Percentiles rank a stretch among this genome's conserved stretches.
phyloP scores from a whole-genome alignment of 306 rosid species.

The Fagus sylvatica region DNA sequence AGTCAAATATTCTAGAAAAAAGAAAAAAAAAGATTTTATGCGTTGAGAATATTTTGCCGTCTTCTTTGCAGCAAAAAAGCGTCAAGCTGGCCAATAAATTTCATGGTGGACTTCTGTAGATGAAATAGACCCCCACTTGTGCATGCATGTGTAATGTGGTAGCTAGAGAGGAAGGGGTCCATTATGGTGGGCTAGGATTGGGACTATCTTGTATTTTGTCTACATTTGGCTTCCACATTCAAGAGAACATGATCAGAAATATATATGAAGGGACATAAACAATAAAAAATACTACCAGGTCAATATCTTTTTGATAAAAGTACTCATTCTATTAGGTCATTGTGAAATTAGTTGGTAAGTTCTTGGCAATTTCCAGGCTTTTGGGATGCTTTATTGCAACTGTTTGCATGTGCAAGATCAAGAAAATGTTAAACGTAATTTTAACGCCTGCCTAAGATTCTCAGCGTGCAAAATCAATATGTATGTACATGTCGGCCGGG shows the following conservation, averaged over 20 bases:
- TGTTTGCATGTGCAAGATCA: conserved; percentile 8
- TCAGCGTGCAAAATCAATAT: too few relatives aligned
- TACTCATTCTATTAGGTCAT: neutral
- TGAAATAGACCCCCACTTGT: neutral
- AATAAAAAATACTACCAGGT: neutral
- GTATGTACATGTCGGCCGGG: neutral
- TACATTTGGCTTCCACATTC: neutral
- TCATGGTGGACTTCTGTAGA: neutral
- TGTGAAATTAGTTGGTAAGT: conserved; percentile 6
- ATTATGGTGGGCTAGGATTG: neutral
- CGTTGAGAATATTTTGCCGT: neutral
- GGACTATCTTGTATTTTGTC: neutral
- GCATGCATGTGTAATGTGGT: neutral
- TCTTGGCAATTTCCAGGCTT: conserved; percentile 23
- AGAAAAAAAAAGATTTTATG: neutral
- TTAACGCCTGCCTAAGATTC: neutral
- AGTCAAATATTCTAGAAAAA: neutral
- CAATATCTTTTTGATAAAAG: neutral
- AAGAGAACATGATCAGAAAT: neutral
- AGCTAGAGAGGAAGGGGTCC: neutral
- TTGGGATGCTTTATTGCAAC: conserved; percentile 10
- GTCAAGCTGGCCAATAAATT: conserved; percentile 1
- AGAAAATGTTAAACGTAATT: neutral
- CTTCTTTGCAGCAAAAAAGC: neutral
- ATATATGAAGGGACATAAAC: neutral